A percentile compares a stretch with the other conserved stretches of the same genome.
Evolutionary conservation across 169 alveolate genomes (phyloP).

Genomic region (Eimeria necatrix): DNA sequence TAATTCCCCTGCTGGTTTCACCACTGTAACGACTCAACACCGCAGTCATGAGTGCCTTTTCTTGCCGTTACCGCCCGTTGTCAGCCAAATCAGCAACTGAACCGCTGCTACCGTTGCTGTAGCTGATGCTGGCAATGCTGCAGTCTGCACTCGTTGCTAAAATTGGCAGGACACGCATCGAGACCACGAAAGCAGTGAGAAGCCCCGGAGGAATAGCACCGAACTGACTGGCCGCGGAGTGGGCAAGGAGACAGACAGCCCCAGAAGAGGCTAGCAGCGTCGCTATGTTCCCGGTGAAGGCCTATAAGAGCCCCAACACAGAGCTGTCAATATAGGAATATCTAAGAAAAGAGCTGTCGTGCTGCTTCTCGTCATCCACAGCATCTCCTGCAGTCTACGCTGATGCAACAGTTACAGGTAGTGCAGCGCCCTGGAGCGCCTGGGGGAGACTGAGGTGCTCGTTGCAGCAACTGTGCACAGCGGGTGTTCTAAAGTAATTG

Average conservation of each 20-base stretch:
- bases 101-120: slow-evolving; percentile 14
- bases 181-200: neutral
- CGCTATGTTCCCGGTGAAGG: no score
- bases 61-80: no score
- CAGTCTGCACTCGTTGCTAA: neutral
- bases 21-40: neutral
- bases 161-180: neutral
- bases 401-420: neutral
- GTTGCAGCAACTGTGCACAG: neutral
- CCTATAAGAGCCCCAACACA: no score
- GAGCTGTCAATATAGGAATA: no score
- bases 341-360: slow-evolving; percentile 4
- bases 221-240: neutral
- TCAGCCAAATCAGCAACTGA: neutral
- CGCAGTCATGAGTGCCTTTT: no score
- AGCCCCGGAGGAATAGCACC: neutral
- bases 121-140: neutral
- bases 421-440: slow-evolving; percentile 16
- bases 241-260: slow-evolving; percentile 37
- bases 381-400: slow-evolving; percentile 19
- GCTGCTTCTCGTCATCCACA: slow-evolving; percentile 30
- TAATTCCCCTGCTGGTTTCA: neutral
- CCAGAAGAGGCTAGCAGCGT: neutral
- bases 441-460: neutral
- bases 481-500: no score